Percentiles rank a stretch among this genome's conserved stretches.
Conservation (phyloP, 805 yeast species). For the Kluyveromyces dobzhanskii region DNA sequence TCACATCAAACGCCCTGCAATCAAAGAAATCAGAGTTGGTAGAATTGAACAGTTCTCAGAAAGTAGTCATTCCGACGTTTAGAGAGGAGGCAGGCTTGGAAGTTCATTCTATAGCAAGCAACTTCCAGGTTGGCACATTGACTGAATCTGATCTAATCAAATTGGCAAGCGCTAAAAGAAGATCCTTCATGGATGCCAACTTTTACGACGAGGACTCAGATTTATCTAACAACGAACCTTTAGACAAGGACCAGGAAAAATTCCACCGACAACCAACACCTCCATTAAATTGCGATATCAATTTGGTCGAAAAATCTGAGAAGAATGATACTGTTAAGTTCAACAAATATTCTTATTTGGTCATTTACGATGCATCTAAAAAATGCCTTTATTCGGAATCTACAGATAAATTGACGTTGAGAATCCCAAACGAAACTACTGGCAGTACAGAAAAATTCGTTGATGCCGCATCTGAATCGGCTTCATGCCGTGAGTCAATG, state of each 20-base stretch:
- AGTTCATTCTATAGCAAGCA: constrained; percentile 2
- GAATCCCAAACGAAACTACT: not conserved
- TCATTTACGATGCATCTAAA: constrained; percentile 22
- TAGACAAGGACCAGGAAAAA: not conserved
- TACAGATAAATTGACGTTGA: constrained; percentile 1
- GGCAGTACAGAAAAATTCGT: not conserved
- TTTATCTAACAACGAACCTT: constrained; percentile 1
- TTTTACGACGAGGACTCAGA: constrained; percentile 3
- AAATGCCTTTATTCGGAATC: constrained; percentile 8
- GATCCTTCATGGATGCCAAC: constrained; percentile 1
- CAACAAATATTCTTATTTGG: constrained; percentile 20
- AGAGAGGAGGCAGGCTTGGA: constrained; percentile 7
- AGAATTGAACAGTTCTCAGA: not conserved
- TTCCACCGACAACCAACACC: no score
- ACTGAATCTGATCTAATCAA: constrained; percentile 10
- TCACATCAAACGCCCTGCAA: not conserved
- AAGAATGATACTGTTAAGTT: constrained; percentile 17
- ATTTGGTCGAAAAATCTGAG: not conserved
- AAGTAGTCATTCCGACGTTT: constrained; percentile 37
- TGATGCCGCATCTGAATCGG: not conserved
- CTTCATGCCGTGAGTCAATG: not conserved
- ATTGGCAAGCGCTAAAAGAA: constrained; percentile 5
- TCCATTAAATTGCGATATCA: not conserved
- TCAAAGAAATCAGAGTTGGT: constrained; percentile 1
- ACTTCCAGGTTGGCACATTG: constrained; percentile 11